Conservation (phyloP, 148 eudicot species). For the Fallopia convolvulus region DNA sequence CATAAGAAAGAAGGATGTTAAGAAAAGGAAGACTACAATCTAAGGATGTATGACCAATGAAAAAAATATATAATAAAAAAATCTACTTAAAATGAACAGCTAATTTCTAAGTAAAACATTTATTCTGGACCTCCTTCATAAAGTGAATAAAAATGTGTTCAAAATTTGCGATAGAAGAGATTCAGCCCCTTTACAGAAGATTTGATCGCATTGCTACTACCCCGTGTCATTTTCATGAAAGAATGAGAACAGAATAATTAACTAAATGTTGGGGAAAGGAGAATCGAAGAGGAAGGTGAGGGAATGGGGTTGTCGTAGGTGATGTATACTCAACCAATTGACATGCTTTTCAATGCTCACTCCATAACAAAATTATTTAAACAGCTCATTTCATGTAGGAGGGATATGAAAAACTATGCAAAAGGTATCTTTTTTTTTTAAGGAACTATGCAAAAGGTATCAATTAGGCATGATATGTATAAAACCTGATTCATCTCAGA, state of each 20-base stretch:
- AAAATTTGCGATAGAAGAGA: background rate
- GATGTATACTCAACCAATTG: background rate
- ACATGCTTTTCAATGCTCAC: background rate
- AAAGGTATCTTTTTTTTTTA: background rate
- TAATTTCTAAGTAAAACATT: background rate
- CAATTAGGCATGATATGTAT: slow-evolving; percentile 1
- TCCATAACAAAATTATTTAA: background rate
- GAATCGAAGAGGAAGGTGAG: background rate
- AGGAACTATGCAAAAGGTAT: background rate
- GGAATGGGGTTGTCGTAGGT: background rate
- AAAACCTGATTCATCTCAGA: slow-evolving; percentile 74
- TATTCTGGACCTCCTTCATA: background rate
- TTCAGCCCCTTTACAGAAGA: background rate
- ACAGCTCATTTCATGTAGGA: background rate
- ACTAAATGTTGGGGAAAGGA: background rate
- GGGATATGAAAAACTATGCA: background rate
- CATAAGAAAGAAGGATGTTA: background rate
- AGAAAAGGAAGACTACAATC: background rate
- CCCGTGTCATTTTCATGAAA: background rate
- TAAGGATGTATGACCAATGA: background rate
- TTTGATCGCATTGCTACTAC: background rate
- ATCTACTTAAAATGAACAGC: background rate
- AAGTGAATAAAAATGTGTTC: background rate
- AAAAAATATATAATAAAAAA: background rate
- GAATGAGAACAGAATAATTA: background rate